Percentiles rank a stretch among this genome's conserved stretches.
phyloP scores from a whole-genome alignment of 805 yeast genomes.

The Yamadazyma takamatsuzukensis region DNA sequence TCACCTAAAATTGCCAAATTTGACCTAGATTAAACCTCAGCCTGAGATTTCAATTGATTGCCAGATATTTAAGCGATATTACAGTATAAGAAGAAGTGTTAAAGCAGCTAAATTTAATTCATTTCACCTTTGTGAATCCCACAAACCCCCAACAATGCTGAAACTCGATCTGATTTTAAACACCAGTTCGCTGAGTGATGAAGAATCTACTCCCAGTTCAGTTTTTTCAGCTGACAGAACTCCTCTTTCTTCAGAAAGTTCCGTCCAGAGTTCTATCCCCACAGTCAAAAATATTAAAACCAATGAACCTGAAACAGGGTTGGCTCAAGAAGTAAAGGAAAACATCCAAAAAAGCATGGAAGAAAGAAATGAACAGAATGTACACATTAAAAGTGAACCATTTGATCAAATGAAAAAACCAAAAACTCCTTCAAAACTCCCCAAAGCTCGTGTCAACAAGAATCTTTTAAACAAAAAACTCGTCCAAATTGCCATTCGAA shows the following conservation, averaged over 20 bases:
- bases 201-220: slow-evolving; percentile 2
- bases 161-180: slow-evolving; percentile 5
- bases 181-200: slow-evolving; percentile 7
- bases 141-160: slow-evolving; percentile 6
- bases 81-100: no score
- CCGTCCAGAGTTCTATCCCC: neutral
- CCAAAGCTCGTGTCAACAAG: slow-evolving; percentile 9
- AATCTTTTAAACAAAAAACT: slow-evolving; percentile 14
- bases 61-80: no score
- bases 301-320: slow-evolving; percentile 6
- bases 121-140: neutral
- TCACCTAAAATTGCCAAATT: no score
- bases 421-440: slow-evolving; percentile 6
- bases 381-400: neutral
- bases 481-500: slow-evolving; percentile 30
- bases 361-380: slow-evolving; percentile 1
- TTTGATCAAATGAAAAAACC: neutral
- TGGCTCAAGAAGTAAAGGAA: slow-evolving; percentile 8
- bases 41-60: no score
- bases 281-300: neutral
- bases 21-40: no score
- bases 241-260: neutral
- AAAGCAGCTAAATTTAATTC: no score
- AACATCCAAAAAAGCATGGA: slow-evolving; percentile 6
- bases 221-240: neutral